Base-by-base conservation (phyloP, 345 rosid species). In the Nasturtium officinale region DNA sequence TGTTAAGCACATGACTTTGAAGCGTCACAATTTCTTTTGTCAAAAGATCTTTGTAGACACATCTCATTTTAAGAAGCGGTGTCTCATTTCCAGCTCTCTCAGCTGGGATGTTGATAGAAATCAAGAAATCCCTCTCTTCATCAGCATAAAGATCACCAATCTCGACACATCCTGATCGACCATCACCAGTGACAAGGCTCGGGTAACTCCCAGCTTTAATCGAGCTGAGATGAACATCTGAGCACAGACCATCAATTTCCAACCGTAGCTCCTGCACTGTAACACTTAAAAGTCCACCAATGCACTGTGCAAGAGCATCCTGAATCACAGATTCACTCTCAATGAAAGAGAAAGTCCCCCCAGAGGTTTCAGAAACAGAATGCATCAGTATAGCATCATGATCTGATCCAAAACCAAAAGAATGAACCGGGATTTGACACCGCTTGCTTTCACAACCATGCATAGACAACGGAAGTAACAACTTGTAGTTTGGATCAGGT, bases 291-390 rank as follows among this genome's bases (percentile, higher is more conserved):
- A 96, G 89, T 15, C 99, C 99, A 11, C 99, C 99, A 42, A 96
- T 92, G 81, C 99, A 92, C 77, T 96, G 98, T 13, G 99, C 99
- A 81, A 92, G 91, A 59, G 99, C 98, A 73, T 96, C 98, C 73
- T 96, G 99, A 48, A 96, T 90, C 69, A 84, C 87, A 61, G 90
- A 81, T 74, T 90, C 99, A 0, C 89, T 86, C 83, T 92, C 99
- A 3, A 92, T 92, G 73, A 96, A 92, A 32, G 98, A 92, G 82
- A 96, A 96, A 0, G 98, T 96, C 28, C 99, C 99, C 21, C 98
- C 94, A 9, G 98, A 90, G 33, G 72, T 83, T 77, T 96, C 94
- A 23, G 98, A 90, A 50, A 96, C 85, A 18, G 92, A 90, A 84
- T 92, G 98, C 99, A 92, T 87, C 6, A 86, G 82, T 5, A 90